A percentile compares a stretch with the other conserved stretches of the same genome.
Conservation (phyloP, 345 rosid genomes). For the Kernera saxatilis region DNA sequence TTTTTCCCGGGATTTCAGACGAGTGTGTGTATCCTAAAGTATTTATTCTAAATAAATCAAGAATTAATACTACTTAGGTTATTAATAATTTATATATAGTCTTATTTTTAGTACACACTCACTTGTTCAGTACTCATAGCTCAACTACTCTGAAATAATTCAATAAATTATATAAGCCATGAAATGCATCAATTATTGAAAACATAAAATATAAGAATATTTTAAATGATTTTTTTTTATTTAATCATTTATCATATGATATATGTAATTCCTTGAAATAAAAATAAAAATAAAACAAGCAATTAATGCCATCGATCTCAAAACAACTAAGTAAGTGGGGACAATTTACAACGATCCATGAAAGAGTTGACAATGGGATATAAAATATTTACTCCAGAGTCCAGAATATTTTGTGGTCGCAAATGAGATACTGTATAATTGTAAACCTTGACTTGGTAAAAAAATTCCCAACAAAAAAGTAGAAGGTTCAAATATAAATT, state of each 20-base stretch:
- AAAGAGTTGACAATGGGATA: conserved; percentile 24
- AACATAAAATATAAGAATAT: background rate
- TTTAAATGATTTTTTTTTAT: background rate
- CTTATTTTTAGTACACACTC: background rate
- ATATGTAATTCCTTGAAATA: background rate
- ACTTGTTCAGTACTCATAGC: background rate
- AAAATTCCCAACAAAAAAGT: background rate
- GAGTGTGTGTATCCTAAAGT: background rate
- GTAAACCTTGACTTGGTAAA: background rate
- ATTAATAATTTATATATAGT: background rate
- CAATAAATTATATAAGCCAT: background rate
- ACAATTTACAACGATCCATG: conserved; percentile 11
- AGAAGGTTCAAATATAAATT: background rate
- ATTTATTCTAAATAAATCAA: background rate
- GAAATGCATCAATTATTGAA: background rate
- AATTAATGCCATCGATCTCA: conserved; percentile 24
- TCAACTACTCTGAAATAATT: background rate
- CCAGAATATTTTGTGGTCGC: conserved; percentile 13
- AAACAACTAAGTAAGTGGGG: conserved; percentile 30
- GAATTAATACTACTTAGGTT: background rate
- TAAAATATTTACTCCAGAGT: background rate
- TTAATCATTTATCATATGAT: background rate
- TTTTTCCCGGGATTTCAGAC: conserved; percentile 25
- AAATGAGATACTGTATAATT: background rate
- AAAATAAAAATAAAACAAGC: background rate